Percentiles rank a stretch among this genome's conserved stretches.
Evolutionary conservation across 2,329 filamentous ascomycete species (phyloP).

Genomic region (Aspergillus neoniger): DNA sequence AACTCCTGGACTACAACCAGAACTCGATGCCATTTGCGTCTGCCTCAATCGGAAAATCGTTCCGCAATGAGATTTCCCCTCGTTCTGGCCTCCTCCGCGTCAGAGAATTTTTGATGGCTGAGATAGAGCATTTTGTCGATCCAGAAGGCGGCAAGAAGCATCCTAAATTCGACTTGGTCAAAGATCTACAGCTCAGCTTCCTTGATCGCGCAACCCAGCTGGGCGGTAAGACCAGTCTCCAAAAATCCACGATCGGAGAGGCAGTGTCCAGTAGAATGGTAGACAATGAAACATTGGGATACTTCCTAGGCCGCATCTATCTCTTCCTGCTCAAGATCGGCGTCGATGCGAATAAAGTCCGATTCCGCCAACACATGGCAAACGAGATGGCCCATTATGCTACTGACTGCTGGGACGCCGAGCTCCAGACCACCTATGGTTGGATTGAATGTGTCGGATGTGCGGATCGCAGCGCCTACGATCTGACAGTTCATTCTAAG

Average conservation of each 20-base stretch:
- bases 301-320: constrained; percentile 93
- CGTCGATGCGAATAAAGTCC: constrained; percentile 81
- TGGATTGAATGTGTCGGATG: constrained; percentile 99
- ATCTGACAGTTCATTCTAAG: constrained; percentile 87
- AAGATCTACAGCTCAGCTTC: constrained; percentile 78
- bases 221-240: constrained; percentile 75
- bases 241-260: constrained; percentile 76
- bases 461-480: constrained; percentile 92
- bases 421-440: constrained; percentile 85
- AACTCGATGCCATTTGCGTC: constrained; percentile 95
- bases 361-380: constrained; percentile 96
- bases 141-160: constrained; percentile 95
- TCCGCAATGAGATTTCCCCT: constrained; percentile 97
- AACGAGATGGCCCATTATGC: constrained; percentile 96
- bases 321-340: constrained; percentile 88
- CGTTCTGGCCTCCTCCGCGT: constrained; percentile 88
- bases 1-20: constrained; percentile 95
- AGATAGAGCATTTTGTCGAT: constrained; percentile 98
- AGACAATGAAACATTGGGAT: constrained; percentile 96
- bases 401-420: constrained; percentile 96
- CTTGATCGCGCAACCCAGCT: constrained; percentile 84
- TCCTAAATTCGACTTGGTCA: constrained; percentile 79
- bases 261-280: constrained; percentile 81
- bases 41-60: constrained; percentile 95
- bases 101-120: constrained; percentile 96